phyloP scores from a whole-genome alignment of 2,329 filamentous ascomycete species.

The Malbranchea zuffiana region DNA sequence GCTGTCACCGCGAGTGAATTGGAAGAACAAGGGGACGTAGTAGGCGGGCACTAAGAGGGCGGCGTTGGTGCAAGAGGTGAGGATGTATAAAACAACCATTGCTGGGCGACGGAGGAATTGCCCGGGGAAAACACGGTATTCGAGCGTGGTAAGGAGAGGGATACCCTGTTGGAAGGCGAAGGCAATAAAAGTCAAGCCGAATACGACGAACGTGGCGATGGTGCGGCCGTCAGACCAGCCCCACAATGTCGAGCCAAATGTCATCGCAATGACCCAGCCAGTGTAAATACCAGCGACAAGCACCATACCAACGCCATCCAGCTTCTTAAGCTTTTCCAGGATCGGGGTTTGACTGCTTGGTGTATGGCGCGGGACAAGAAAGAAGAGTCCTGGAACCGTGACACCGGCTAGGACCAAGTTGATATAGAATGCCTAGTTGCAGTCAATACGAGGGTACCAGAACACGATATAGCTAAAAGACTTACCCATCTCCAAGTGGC shows the following conservation, averaged over 20 bases:
- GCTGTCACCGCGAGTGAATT: constrained; percentile 39
- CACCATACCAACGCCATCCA: constrained; percentile 38
- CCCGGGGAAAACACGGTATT: constrained; percentile 40
- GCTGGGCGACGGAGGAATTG: constrained; percentile 35
- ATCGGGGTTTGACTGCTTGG: constrained; percentile 6
- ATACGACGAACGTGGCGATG: constrained; percentile 40
- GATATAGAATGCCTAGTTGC: constrained; percentile 8
- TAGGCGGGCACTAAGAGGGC: constrained; percentile 36
- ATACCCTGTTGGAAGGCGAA: constrained; percentile 39
- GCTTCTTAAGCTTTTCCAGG: constrained; percentile 18
- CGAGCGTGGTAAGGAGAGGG: constrained; percentile 34
- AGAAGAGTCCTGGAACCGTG: constrained; percentile 4
- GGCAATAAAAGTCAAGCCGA: constrained; percentile 33
- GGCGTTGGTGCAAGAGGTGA: constrained; percentile 25
- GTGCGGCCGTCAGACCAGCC: constrained; percentile 37
- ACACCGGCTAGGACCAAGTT: constrained; percentile 6
- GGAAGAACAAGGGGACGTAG: constrained; percentile 47
- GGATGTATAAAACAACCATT: constrained; percentile 36
- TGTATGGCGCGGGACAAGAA: constrained; percentile 3
- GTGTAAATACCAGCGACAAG: constrained; percentile 34
- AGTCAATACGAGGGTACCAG: not conserved
- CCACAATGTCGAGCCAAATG: constrained; percentile 41
- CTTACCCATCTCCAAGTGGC: constrained; percentile 8
- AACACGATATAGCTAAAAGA: not conserved
- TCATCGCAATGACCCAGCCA: constrained; percentile 39